These are phyloP conservation scores for Hypomontagnella submonticulosa DNA, from an alignment of 495 filamentous ascomycete genomes.

Conservation along the genomic window DNA sequence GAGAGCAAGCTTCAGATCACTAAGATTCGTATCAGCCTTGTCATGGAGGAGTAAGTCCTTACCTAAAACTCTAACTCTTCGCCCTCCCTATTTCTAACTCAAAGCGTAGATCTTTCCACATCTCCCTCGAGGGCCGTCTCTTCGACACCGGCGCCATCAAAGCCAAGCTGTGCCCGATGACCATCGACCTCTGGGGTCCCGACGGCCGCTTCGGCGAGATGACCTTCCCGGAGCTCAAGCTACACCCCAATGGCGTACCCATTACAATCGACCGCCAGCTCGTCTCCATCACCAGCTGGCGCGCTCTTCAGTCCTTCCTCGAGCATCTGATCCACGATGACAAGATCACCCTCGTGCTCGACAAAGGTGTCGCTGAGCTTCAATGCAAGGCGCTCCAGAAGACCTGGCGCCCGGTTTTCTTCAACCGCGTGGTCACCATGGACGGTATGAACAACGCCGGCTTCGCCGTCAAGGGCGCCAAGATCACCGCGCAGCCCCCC, in stretches of 20 bases:
- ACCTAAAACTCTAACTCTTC: not conserved
- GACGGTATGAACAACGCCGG: constrained; percentile 43
- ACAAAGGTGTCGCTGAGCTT: constrained; percentile 42
- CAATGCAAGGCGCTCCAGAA: constrained; percentile 28
- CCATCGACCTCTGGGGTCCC: constrained; percentile 46
- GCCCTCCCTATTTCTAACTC: not conserved
- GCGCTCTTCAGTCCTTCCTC: constrained; percentile 43
- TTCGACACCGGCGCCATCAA: constrained; percentile 44
- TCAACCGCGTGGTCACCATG: constrained; percentile 33
- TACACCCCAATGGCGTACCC: constrained; percentile 31
- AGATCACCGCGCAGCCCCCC: not conserved
- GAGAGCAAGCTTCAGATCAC: constrained; percentile 44
- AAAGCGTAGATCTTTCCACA: constrained; percentile 28
- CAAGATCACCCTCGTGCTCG: constrained; percentile 32
- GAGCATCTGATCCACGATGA: constrained; percentile 22
- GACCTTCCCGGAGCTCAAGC: constrained; percentile 44
- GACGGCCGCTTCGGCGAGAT: constrained; percentile 44
- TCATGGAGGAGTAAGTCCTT: constrained; percentile 44
- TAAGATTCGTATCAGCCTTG: constrained; percentile 46
- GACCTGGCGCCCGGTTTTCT: constrained; percentile 28
- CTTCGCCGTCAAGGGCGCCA: constrained; percentile 22
- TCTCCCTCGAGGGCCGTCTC: constrained; percentile 40
- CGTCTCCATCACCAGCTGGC: constrained; percentile 42
- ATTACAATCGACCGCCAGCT: constrained; percentile 43
- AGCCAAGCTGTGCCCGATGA: constrained; percentile 45